A percentile compares a stretch with the other conserved stretches of the same genome.
These are phyloP conservation scores for Wallacemonas collosoma DNA, from an alignment of 208 protist genomes.

Conservation along the genomic window DNA sequence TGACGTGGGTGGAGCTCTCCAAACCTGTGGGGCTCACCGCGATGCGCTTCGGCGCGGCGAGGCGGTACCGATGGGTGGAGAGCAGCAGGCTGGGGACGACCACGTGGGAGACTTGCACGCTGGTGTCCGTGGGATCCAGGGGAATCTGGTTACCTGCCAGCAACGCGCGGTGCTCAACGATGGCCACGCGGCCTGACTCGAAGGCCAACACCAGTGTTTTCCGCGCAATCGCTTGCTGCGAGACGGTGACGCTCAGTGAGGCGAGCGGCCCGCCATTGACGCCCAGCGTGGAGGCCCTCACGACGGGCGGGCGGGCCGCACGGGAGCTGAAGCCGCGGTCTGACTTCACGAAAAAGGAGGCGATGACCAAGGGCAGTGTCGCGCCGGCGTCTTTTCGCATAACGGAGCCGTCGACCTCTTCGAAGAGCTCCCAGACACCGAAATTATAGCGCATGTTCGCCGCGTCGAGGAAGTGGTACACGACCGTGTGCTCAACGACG, in stretches of 20 bases:
- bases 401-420: slow-evolving; percentile 51
- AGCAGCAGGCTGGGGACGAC: slow-evolving; percentile 60
- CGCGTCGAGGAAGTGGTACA: slow-evolving; percentile 89
- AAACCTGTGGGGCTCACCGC: slow-evolving; percentile 73
- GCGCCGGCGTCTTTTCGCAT: slow-evolving; percentile 65
- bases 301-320: slow-evolving; percentile 66
- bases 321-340: slow-evolving; percentile 79
- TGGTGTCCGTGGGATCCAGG: slow-evolving; percentile 36
- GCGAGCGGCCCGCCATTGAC: slow-evolving; percentile 63
- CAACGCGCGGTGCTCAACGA: slow-evolving; percentile 68
- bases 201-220: slow-evolving; percentile 87
- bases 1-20: slow-evolving; percentile 87
- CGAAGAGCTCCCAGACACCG: slow-evolving; percentile 89
- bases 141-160: slow-evolving; percentile 71
- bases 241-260: slow-evolving; percentile 80
- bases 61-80: slow-evolving; percentile 68
- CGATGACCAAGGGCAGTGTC: slow-evolving; percentile 67
- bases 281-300: slow-evolving; percentile 68
- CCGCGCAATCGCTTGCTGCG: slow-evolving; percentile 66
- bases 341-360: slow-evolving; percentile 67
- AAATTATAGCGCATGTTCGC: slow-evolving; percentile 82
- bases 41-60: slow-evolving; percentile 59
- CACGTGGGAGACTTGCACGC: slow-evolving; percentile 62
- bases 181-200: slow-evolving; percentile 67
- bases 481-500: slow-evolving; percentile 77